Evolutionary conservation across 2,329 filamentous ascomycete genomes (phyloP), one percentile per base, ranked within the genome.

Genomic region (Clonostachys byssicola): DNA sequence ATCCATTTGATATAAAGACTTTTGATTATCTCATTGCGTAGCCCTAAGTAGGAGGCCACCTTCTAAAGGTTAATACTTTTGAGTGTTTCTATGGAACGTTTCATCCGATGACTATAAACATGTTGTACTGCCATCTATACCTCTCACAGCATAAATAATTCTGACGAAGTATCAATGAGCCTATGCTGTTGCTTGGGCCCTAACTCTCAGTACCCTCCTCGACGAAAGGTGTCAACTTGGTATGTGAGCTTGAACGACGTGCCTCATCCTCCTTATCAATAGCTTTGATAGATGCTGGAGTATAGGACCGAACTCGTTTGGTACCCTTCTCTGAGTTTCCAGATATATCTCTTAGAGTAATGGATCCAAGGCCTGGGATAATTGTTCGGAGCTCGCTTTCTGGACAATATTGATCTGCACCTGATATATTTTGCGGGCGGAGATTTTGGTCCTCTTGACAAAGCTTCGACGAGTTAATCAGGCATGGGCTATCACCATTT

Each of bases 221-320:
- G 34, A n/a, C 43, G 23, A 57, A 53, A 5, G 61, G 48, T 8
- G 52, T 51, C 6, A 60, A 50, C 6, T 52, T 58, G 42, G 53
- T 43, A 13, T 51, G 51, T 12, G 62, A 52, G 40, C 56, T 64
- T 6, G 47, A 51, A 10, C 64, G 62, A 12, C 64, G 64, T 34
- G 69, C 66, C 50, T 76, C 71, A 40, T 77, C 69, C 44, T 77
- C 72, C 17, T 73, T 70, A 38, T 75, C 75, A 14, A 75, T 68
- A 9, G 57, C 68, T 51, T 69, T 73, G n/a, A 62, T 56, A 35
- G 74, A 71, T 4, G 64, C 65, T 8, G 74, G 71, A 1, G 74
- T 77, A 43, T 74, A 73, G 44, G 70, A 65, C 12, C 74, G 68
- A 47, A 61, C 59, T 34, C 77, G 68, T 54, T 78, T 81, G 38